Percentiles rank a stretch among this genome's conserved stretches.
Evolutionary conservation across 257 asterid species (phyloP).

Genomic region (Ajuga chamaepitys): DNA sequence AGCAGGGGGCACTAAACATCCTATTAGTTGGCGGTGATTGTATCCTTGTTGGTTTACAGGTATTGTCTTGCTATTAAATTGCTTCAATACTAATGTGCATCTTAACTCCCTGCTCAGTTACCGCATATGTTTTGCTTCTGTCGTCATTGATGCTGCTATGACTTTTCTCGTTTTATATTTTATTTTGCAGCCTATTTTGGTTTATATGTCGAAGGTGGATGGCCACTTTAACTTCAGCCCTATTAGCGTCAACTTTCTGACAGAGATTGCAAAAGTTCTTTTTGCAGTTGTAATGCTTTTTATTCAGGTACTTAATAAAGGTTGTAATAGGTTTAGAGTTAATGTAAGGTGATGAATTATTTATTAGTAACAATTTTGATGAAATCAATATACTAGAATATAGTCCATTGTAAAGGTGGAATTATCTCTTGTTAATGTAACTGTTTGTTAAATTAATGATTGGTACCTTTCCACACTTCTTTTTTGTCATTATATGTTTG

Average conservation of each 20-base stretch:
- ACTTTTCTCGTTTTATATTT: not conserved
- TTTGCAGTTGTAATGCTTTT: conserved; percentile 86
- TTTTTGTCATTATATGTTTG: no score
- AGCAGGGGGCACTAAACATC: conserved; percentile 62
- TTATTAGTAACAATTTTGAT: no score
- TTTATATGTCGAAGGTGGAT: conserved; percentile 90
- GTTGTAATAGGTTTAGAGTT: no score
- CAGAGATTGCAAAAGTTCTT: conserved; percentile 70
- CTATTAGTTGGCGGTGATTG: conserved; percentile 71
- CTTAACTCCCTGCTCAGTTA: not conserved
- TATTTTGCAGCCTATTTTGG: conserved; percentile 69
- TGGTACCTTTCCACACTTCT: no score
- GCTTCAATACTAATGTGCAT: not conserved
- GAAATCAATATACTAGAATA: no score
- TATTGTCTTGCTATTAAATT: conserved; percentile 4
- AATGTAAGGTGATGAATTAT: no score
- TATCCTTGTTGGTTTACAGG: conserved; percentile 73
- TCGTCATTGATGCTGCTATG: conserved; percentile 14
- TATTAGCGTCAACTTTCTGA: conserved; percentile 87
- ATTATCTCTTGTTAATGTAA: no score
- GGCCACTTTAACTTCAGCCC: conserved; percentile 91
- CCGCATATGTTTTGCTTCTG: not conserved
- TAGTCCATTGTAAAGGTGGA: no score
- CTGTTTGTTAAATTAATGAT: no score
- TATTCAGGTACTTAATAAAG: conserved; percentile 64